Conservation (phyloP, 2,329 filamentous ascomycete species). For the Beauveria sp. region DNA sequence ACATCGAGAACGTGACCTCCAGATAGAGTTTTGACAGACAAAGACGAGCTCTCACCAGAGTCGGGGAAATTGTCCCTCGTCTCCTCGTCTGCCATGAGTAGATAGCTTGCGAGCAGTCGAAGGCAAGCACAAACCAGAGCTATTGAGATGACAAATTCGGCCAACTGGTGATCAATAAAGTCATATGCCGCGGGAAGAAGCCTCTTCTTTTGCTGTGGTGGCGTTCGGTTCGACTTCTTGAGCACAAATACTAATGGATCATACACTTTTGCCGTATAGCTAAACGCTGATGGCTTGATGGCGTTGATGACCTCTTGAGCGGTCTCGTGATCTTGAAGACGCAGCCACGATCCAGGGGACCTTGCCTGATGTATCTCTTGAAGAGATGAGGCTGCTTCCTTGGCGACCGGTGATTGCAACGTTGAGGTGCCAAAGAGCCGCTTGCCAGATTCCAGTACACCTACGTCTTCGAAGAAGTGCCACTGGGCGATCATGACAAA, state of each 20-base stretch:
- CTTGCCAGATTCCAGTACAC: constrained; percentile 26
- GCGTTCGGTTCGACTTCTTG: constrained; percentile 58
- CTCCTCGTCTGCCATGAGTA: constrained; percentile 59
- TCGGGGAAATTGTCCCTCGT: constrained; percentile 39
- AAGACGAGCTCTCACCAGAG: constrained; percentile 30
- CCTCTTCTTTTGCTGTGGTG: constrained; percentile 33
- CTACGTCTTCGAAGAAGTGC: constrained; percentile 64
- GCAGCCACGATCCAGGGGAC: constrained; percentile 69
- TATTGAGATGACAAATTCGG: constrained; percentile 54
- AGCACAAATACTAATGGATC: constrained; percentile 68
- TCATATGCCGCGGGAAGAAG: constrained; percentile 47
- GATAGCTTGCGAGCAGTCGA: constrained; percentile 64
- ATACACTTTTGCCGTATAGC: constrained; percentile 66
- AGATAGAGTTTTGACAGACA: constrained; percentile 54
- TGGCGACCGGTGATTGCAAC: neutral
- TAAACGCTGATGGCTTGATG: constrained; percentile 63
- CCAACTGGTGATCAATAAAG: constrained; percentile 53
- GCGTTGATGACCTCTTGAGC: constrained; percentile 70
- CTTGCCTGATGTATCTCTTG: constrained; percentile 64
- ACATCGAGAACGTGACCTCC: constrained; percentile 64
- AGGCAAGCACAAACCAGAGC: constrained; percentile 57
- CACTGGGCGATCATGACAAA: constrained; percentile 69
- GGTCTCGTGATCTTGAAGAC: constrained; percentile 70
- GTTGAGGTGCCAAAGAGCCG: constrained; percentile 17
- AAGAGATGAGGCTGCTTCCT: constrained; percentile 29